Evolutionary conservation across 345 rosid genomes (phyloP), one percentile per base, ranked within the genome.

Genomic region (Odontarrhena argentea): DNA sequence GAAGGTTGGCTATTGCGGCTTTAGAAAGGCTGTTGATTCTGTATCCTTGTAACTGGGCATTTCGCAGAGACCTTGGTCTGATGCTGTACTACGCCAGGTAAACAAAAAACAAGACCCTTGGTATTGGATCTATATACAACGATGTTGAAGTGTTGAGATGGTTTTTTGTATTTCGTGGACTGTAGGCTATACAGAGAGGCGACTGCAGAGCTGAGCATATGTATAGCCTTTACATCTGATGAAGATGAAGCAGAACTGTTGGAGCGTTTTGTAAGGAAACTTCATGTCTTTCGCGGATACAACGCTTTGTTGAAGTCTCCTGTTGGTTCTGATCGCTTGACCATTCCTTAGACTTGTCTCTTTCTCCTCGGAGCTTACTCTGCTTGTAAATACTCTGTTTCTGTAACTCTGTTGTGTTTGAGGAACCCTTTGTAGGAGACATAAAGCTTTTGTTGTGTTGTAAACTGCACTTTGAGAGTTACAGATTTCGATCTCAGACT

Each of bases 51-150:
- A 85, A 91, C 71, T 86, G 94, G 97, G 72, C 80, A 25, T 77
- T 88, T 73, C 85, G 96, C 73, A 82, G 94, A 80, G 96, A 91
- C 73, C 88, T 85, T 35, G 97, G 97, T 42, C 83, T 91, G 96
- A 91, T 91, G 97, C 59, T 83, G 78, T 91, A 91, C 80, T 88
- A 79, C 76, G 80, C 35, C 14, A 88, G 87, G 97, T 87, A 32
- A 32, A 32, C 1, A 32, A 32, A 32, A 32, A 32, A 32, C 32
- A 28, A 32, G 36, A 32, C 4, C 36, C 36, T 32, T 32, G 7
- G 56, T 56, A 55, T 8, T 0, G 41, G 30, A 15, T 32, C n/a
- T 42, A 28, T 3, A 28, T 28, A 28, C 32, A 28, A 13, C 28
- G 4, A 48, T 12, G 3, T 26, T 10, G 62, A 10, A 55, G 34